Conservation (phyloP, 2,329 filamentous ascomycete genomes). For the Phoma sp. region DNA sequence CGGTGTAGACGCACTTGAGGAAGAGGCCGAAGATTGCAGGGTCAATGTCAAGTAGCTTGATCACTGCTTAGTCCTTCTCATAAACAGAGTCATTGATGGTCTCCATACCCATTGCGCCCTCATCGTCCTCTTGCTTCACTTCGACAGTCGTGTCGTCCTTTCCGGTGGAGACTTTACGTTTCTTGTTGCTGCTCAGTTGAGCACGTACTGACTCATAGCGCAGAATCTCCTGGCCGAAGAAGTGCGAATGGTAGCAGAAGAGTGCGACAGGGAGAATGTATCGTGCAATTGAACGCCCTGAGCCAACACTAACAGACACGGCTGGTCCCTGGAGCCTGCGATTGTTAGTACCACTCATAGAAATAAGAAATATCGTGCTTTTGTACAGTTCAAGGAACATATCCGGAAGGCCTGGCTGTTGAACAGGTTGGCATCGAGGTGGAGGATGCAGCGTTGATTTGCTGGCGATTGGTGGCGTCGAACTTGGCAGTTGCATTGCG, state of each 20-base stretch:
- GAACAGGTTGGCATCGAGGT: too few species aligned
- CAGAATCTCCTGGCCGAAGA: conserved; percentile 13
- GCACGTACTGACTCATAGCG: neutral
- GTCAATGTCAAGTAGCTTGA: conserved; percentile 14
- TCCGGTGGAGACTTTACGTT: conserved; percentile 14
- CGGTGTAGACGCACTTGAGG: conserved; percentile 30
- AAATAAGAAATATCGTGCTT: too few species aligned
- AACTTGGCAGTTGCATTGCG: too few species aligned
- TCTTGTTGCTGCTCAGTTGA: conserved; percentile 9
- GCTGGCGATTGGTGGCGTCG: too few species aligned
- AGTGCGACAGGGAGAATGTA: conserved; percentile 21
- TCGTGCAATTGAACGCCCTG: neutral
- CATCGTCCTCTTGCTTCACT: neutral
- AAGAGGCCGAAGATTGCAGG: conserved; percentile 29
- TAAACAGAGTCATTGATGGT: too few species aligned
- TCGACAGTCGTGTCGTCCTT: neutral
- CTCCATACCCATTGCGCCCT: neutral
- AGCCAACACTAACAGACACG: conserved; percentile 14
- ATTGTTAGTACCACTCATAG: neutral
- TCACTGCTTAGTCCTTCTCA: neutral
- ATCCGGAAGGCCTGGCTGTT: too few species aligned
- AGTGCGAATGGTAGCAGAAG: conserved; percentile 17
- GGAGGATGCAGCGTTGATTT: too few species aligned
- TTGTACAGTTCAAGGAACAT: too few species aligned
- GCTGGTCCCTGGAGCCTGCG: conserved; percentile 20